These are phyloP conservation scores for Tricholoma hemisulphureum DNA, from an alignment of 768 basidiomycete species.

Conservation along the genomic window DNA sequence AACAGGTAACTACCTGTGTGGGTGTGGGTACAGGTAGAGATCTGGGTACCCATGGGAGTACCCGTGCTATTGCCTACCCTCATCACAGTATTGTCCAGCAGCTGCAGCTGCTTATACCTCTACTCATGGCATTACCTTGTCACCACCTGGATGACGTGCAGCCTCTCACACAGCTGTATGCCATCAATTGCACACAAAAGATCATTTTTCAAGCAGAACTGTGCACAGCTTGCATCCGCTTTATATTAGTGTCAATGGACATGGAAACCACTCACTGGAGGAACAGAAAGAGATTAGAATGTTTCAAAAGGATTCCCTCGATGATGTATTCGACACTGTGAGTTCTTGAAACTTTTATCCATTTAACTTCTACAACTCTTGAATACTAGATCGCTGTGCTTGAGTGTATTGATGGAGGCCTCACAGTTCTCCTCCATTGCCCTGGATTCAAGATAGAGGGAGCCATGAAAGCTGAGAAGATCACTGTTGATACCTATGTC, in stretches of 20 bases:
- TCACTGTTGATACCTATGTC: slow-evolving; percentile 6
- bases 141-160: neutral
- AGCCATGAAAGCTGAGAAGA: neutral
- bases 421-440: slow-evolving; percentile 5
- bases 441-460: slow-evolving; percentile 1
- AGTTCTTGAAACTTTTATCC: neutral
- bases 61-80: no score
- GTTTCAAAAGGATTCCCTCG: neutral
- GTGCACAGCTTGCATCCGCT: neutral
- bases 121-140: neutral
- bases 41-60: no score
- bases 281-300: neutral
- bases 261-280: neutral
- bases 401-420: slow-evolving; percentile 10
- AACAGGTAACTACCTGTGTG: no score
- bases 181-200: neutral
- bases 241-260: neutral
- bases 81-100: neutral
- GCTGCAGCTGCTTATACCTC: neutral
- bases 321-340: slow-evolving; percentile 8
- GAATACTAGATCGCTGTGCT: slow-evolving; percentile 5
- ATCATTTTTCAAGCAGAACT: neutral
- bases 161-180: neutral
- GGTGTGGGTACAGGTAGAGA: no score
- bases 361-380: neutral